Evolutionary conservation across 1,139 yeast species (phyloP), one percentile per base, ranked within the genome.

Genomic region (Tardiomyces digboiensis): DNA sequence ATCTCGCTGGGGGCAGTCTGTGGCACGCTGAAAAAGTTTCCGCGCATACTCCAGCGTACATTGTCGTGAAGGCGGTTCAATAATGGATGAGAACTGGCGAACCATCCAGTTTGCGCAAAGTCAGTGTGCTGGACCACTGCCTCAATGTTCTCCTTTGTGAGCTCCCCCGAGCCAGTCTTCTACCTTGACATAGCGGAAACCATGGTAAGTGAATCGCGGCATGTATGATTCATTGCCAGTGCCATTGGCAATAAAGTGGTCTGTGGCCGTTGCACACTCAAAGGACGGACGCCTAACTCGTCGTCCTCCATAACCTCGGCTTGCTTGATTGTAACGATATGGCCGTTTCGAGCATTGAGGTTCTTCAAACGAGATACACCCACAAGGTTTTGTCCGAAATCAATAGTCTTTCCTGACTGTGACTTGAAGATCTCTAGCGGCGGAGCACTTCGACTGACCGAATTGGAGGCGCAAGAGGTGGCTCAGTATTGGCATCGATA

Each of bases 1-100:
- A 38, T 52, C 55, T 37, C 55, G 48, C 41, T 52, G 55, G 2
- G 55, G 55, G 38, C 55, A 52, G 23, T 51, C 55, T 19, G 42
- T 43, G 52, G 52, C 19, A 49, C 46, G n/a, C 49, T 36, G n/a
- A 51, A 42, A 29, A 50, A 50, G 42, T 50, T 50, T 3, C 53
- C 53, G 19, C 49, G 40, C 43, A 47, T 46, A 21, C 50, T 43
- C 29, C 42, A 43, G 40, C 44, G 41, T n/a, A 46, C 51, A 20
- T 50, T 50, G 21, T 37, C 20, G 21, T 43, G 45, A 12, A 50
- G 46, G 36, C 44, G 39, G 36, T 48, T 50, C 3, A 50, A n/a
- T 23, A 36, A 12, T 12, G 39, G 23, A 22, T 50, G 40, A 10
- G 52, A 49, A 26, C 52, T 45, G n/a, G 50, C 52, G 40, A 50